phyloP scores from a whole-genome alignment of 2,329 filamentous ascomycete species.

The Aureobasidium lini region DNA sequence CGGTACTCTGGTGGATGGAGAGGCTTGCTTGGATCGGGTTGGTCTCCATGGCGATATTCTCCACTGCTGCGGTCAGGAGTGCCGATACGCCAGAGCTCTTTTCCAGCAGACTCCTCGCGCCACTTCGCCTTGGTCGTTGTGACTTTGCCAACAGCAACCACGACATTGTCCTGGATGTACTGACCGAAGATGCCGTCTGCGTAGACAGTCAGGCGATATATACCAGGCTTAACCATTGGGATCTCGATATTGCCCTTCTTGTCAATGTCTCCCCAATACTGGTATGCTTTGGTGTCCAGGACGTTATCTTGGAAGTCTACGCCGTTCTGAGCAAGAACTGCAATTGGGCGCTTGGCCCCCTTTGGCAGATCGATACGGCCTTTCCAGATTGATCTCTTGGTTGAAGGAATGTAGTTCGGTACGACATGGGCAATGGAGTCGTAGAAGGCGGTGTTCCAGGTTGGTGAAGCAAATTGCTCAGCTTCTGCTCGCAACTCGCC shows the following conservation, averaged over 20 bases:
- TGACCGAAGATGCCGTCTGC: constrained; percentile 56
- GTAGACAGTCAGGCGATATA: constrained; percentile 56
- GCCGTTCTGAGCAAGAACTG: constrained; percentile 46
- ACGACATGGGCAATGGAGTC: constrained; percentile 54
- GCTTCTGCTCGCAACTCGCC: constrained; percentile 49
- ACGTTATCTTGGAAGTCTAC: constrained; percentile 54
- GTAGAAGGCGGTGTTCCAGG: constrained; percentile 55
- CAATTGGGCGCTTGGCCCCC: constrained; percentile 46
- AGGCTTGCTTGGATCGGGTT: constrained; percentile 41
- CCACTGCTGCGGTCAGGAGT: constrained; percentile 54
- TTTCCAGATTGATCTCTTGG: constrained; percentile 44
- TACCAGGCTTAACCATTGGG: constrained; percentile 48
- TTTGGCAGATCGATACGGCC: constrained; percentile 46
- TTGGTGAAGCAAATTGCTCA: constrained; percentile 40
- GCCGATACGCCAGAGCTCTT: constrained; percentile 56
- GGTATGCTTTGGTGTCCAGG: constrained; percentile 47
- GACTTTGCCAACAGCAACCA: constrained; percentile 35
- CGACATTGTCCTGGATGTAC: constrained; percentile 46
- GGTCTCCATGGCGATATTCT: constrained; percentile 53
- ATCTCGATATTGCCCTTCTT: constrained; percentile 44
- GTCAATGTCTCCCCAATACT: constrained; percentile 55
- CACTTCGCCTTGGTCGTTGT: constrained; percentile 39
- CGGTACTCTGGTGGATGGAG: constrained; percentile 51
- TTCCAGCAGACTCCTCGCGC: constrained; percentile 49
- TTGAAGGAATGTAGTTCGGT: constrained; percentile 50